Percentiles rank a stretch among this genome's conserved stretches.
These are phyloP conservation scores for Phytophthora pseudosyringae DNA, from an alignment of 352 stramenopile genomes.

Conservation along the genomic window DNA sequence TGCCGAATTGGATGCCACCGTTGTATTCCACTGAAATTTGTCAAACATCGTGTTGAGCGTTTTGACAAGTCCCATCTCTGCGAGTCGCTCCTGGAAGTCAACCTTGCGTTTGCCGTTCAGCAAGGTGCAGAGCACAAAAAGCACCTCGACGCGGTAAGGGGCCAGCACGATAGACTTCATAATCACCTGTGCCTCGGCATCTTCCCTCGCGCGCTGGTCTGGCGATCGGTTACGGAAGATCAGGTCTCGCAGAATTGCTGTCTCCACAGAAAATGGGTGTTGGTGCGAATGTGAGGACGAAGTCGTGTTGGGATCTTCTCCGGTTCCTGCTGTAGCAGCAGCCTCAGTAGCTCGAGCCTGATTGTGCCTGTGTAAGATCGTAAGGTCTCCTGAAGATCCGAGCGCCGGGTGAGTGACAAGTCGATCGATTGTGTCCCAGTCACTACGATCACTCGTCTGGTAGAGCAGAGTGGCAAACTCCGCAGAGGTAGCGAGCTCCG, in stretches of 20 bases:
- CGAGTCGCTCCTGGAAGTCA: constrained; percentile 90
- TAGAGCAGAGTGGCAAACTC: constrained; percentile 86
- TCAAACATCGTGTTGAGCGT: constrained; percentile 95
- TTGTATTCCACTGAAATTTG: constrained; percentile 89
- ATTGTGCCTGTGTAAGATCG: constrained; percentile 54
- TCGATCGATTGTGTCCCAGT: constrained; percentile 79
- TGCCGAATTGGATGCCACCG: constrained; percentile 42
- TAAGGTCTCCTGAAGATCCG: constrained; percentile 55
- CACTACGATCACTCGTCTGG: constrained; percentile 72
- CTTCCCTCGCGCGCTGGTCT: constrained; percentile 62
- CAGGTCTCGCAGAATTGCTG: constrained; percentile 69
- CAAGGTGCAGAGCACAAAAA: constrained; percentile 97
- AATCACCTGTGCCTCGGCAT: constrained; percentile 81
- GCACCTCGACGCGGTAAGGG: constrained; percentile 95
- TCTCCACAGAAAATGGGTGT: constrained; percentile 67
- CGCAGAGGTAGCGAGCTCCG: constrained; percentile 78
- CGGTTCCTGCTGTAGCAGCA: neutral
- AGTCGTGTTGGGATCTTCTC: constrained; percentile 11
- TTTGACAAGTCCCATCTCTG: constrained; percentile 88
- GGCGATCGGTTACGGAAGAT: constrained; percentile 73
- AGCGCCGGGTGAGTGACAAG: constrained; percentile 60
- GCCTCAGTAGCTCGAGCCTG: constrained; percentile 27
- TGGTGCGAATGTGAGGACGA: constrained; percentile 38
- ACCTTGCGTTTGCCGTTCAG: constrained; percentile 95
- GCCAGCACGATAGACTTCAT: constrained; percentile 94